These are phyloP conservation scores for Arthrinium phaeospermum DNA, from an alignment of 2,329 filamentous ascomycete species.

Conservation along the genomic window DNA sequence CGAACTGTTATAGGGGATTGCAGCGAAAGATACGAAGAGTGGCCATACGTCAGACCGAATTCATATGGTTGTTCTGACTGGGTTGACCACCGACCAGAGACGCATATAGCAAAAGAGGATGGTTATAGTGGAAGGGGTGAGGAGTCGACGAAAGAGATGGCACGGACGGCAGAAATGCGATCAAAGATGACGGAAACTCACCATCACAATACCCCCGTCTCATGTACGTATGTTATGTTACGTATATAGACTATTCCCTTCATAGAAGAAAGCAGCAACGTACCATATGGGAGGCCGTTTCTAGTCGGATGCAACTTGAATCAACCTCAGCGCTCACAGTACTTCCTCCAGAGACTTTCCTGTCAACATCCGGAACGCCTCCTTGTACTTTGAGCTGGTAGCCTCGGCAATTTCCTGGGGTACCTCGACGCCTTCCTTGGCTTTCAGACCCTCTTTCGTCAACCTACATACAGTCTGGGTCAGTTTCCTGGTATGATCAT, in stretches of 20 bases:
- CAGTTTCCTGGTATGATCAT: neutral
- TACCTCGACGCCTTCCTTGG: slow-evolving; percentile 74
- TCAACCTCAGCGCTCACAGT: neutral
- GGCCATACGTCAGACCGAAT: neutral
- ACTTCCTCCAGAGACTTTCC: slow-evolving; percentile 23
- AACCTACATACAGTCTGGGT: slow-evolving; percentile 53
- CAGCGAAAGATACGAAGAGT: neutral
- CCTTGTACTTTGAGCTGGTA: slow-evolving; percentile 75
- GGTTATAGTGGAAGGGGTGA: neutral
- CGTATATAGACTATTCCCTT: neutral
- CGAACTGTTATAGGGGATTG: neutral
- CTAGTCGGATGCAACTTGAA: neutral
- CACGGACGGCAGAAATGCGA: neutral
- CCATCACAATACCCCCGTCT: neutral
- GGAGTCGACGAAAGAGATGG: neutral
- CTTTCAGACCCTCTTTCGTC: slow-evolving; percentile 73
- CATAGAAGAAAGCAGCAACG: neutral
- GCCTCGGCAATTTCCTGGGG: slow-evolving; percentile 73
- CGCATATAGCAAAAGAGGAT: too few relatives aligned
- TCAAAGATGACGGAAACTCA: neutral
- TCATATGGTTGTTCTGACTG: neutral
- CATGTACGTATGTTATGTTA: neutral
- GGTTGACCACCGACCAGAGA: neutral
- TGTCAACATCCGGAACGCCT: slow-evolving; percentile 49
- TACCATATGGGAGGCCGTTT: neutral